A percentile compares a stretch with the other conserved stretches of the same genome.
These are phyloP conservation scores for Monosporozyma yasuniensis DNA, from an alignment of 805 yeast species.

Conservation along the genomic window DNA sequence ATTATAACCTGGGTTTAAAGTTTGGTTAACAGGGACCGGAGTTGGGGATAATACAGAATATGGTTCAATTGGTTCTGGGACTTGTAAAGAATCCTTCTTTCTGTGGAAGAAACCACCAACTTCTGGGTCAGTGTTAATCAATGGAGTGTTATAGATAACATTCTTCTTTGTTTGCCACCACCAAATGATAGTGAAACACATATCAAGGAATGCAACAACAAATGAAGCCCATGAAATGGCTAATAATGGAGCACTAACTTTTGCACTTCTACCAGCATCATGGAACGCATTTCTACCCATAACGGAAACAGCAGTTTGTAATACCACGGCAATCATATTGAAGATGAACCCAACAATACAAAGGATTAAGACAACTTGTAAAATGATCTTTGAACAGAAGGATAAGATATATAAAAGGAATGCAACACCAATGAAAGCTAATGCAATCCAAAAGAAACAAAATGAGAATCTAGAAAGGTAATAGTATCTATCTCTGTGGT, in stretches of 20 bases:
- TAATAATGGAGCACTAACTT: slow-evolving; percentile 47
- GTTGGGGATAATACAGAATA: slow-evolving; percentile 3
- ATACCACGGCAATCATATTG: slow-evolving; percentile 52
- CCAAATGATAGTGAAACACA: slow-evolving; percentile 2
- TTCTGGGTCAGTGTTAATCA: neutral
- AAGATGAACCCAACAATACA: slow-evolving; percentile 44
- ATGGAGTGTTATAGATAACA: neutral
- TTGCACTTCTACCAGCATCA: slow-evolving; percentile 35
- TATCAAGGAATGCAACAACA: slow-evolving; percentile 27
- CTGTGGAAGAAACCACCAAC: slow-evolving; percentile 9
- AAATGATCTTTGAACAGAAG: slow-evolving; percentile 46
- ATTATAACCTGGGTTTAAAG: neutral
- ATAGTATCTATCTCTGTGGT: slow-evolving; percentile 48
- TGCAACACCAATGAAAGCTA: slow-evolving; percentile 55
- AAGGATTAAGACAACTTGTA: slow-evolving; percentile 46
- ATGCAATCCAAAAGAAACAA: slow-evolving; percentile 50
- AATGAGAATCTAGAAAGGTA: slow-evolving; percentile 60
- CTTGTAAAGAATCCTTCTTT: slow-evolving; percentile 6
- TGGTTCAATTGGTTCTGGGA: slow-evolving; percentile 11
- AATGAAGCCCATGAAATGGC: slow-evolving; percentile 69
- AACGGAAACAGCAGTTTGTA: slow-evolving; percentile 72
- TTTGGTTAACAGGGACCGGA: slow-evolving; percentile 1
- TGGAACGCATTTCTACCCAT: slow-evolving; percentile 64
- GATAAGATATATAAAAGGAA: slow-evolving; percentile 48
- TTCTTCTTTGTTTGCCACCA: slow-evolving; percentile 2